A percentile compares a stretch with the other conserved stretches of the same genome.
These are phyloP conservation scores for Ophiostoma ulmi DNA, from an alignment of 2,329 filamentous ascomycete species.

Conservation along the genomic window DNA sequence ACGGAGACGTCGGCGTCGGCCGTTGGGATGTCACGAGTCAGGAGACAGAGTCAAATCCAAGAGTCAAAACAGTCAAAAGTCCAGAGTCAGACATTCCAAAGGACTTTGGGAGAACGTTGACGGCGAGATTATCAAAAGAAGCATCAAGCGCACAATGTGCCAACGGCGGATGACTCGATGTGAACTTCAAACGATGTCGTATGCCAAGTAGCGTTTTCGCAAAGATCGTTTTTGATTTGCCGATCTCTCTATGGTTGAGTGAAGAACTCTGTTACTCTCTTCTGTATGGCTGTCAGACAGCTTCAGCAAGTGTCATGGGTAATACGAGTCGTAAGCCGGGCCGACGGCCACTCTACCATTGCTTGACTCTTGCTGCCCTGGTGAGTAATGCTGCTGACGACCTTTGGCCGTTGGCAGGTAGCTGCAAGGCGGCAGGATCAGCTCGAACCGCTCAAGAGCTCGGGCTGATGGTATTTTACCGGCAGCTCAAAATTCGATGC, in stretches of 20 bases:
- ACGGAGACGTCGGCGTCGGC: neutral
- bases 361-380: neutral
- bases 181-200: neutral
- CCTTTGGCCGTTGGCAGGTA: neutral
- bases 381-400: no score
- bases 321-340: neutral
- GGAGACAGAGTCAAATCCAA: neutral
- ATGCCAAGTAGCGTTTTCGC: neutral
- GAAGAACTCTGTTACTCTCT: no score
- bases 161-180: constrained; percentile 1
- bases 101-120: neutral
- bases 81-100: neutral
- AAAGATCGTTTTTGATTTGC: no score
- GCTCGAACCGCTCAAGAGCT: no score
- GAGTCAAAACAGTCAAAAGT: no score
- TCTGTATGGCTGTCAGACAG: no score
- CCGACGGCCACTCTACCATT: neutral
- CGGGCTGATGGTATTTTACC: neutral
- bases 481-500: neutral
- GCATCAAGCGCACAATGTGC: neutral
- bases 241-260: no score
- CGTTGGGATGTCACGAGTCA: neutral
- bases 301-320: no score
- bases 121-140: neutral
- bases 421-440: neutral